These are phyloP conservation scores for Colletotrichum costaricense DNA, from an alignment of 2,329 filamentous ascomycete species.

Conservation along the genomic window DNA sequence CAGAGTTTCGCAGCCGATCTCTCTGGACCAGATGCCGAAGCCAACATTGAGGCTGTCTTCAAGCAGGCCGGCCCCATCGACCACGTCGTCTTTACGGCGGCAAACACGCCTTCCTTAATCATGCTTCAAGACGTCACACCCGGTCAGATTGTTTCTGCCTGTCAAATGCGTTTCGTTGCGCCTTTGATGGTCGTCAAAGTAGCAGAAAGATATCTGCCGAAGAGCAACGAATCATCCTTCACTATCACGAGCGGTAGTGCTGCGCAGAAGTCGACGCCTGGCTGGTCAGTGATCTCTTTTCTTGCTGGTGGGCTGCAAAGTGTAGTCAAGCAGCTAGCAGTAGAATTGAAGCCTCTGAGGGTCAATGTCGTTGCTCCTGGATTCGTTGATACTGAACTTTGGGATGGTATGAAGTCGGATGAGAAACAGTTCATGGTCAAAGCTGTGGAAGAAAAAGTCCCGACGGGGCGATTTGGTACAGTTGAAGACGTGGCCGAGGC, in stretches of 20 bases:
- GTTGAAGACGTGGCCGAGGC: constrained; percentile 23
- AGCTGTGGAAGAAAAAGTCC: neutral
- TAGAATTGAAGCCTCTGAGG: constrained; percentile 43
- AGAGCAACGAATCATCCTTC: constrained; percentile 57
- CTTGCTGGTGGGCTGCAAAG: constrained; percentile 39
- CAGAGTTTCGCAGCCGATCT: constrained; percentile 44
- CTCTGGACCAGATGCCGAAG: constrained; percentile 1
- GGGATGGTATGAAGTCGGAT: constrained; percentile 33
- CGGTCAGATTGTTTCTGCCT: constrained; percentile 44
- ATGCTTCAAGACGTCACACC: constrained; percentile 53
- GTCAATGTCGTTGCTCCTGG: constrained; percentile 45
- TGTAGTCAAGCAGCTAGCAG: constrained; percentile 43
- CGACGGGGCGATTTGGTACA: neutral
- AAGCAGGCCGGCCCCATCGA: constrained; percentile 29
- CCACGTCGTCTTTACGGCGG: constrained; percentile 69
- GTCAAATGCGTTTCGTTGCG: constrained; percentile 62
- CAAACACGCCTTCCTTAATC: constrained; percentile 49
- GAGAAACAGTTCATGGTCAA: constrained; percentile 6
- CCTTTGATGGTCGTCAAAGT: constrained; percentile 65
- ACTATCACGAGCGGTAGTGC: constrained; percentile 67
- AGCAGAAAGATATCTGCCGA: constrained; percentile 54
- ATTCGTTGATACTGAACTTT: constrained; percentile 41
- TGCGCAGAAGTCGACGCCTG: constrained; percentile 60
- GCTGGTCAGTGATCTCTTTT: constrained; percentile 56
- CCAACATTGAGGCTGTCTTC: constrained; percentile 56